These are phyloP conservation scores for Lodderomyces oxycetoniae DNA, from an alignment of 1,139 yeast species.

Conservation along the genomic window DNA sequence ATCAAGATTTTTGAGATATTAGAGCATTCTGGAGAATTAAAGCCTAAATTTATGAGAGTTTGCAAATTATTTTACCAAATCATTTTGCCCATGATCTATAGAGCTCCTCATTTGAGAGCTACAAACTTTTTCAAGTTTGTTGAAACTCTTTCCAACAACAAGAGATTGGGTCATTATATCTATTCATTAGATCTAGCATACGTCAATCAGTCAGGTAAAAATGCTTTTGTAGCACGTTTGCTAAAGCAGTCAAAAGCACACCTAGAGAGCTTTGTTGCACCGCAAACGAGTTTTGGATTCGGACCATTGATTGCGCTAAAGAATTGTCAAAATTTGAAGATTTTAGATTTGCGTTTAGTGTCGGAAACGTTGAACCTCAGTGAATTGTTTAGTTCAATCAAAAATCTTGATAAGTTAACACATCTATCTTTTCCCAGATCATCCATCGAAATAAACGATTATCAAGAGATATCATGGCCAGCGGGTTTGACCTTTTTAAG, in stretches of 20 bases:
- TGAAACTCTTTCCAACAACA: conserved; percentile 52
- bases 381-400: conserved; percentile 72
- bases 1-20: conserved; percentile 46
- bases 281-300: conserved; percentile 91
- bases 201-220: conserved; percentile 88
- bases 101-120: conserved; percentile 57
- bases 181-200: conserved; percentile 62
- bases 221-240: conserved; percentile 80
- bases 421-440: conserved; percentile 86
- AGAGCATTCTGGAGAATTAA: conserved; percentile 28
- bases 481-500: conserved; percentile 64
- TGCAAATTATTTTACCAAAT: conserved; percentile 56
- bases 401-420: conserved; percentile 56
- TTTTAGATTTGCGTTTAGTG: conserved; percentile 79
- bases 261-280: conserved; percentile 72
- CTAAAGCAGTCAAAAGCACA: conserved; percentile 67
- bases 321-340: conserved; percentile 57
- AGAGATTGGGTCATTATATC: conserved; percentile 42
- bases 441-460: conserved; percentile 69
- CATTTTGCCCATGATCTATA: conserved; percentile 60
- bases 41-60: conserved; percentile 54
- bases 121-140: conserved; percentile 71
- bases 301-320: conserved; percentile 80
- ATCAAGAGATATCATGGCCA: conserved; percentile 67
- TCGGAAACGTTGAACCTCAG: conserved; percentile 84